These are phyloP conservation scores for Flaveria floridana DNA, from an alignment of 140 eudicot species.

Conservation along the genomic window DNA sequence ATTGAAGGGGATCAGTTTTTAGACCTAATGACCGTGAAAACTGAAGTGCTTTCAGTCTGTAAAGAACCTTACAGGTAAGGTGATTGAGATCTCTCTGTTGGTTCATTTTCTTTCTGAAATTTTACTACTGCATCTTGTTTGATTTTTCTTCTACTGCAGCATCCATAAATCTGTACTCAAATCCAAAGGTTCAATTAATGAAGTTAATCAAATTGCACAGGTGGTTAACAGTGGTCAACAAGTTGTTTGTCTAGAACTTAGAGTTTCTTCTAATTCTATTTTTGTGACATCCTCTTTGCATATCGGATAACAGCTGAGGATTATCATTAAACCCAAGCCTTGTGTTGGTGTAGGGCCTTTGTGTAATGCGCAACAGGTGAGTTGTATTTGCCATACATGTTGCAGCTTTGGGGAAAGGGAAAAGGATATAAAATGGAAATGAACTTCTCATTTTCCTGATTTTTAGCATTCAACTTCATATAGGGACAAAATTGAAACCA, in stretches of 20 bases:
- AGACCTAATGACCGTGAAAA: constrained; percentile 67
- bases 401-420: constrained; percentile 4
- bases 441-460: neutral
- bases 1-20: constrained; percentile 84
- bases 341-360: constrained; percentile 89
- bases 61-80: constrained; percentile 96
- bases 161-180: constrained; percentile 75
- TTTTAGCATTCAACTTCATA: neutral
- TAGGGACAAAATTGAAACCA: neutral
- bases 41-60: constrained; percentile 80
- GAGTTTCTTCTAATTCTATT: constrained; percentile 20
- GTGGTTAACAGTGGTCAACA: constrained; percentile 37
- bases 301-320: constrained; percentile 66
- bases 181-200: constrained; percentile 73
- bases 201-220: constrained; percentile 96
- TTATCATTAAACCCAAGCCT: constrained; percentile 76
- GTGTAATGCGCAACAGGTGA: constrained; percentile 88
- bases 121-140: neutral
- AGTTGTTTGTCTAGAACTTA: constrained; percentile 20
- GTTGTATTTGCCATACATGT: constrained; percentile 15
- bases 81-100: neutral
- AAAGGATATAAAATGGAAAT: neutral
- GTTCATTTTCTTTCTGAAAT: constrained; percentile 7
- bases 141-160: constrained; percentile 50
- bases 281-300: constrained; percentile 10